A percentile compares a stretch with the other conserved stretches of the same genome.
Conservation (phyloP, 768 basidiomycete genomes). For the Kwoniella mangroviensis region DNA sequence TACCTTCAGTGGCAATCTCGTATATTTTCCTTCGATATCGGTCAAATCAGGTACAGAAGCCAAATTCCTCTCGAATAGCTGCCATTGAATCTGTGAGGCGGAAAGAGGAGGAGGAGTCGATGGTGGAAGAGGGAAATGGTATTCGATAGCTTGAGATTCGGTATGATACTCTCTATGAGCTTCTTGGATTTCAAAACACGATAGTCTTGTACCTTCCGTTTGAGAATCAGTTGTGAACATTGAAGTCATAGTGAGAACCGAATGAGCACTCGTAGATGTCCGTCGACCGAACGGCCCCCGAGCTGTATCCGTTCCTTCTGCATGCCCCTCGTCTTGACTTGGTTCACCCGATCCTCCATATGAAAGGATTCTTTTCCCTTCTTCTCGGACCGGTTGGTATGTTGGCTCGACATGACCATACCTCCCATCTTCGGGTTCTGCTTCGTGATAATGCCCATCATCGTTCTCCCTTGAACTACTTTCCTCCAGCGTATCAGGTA, state of each 20-base stretch:
- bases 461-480: conserved; percentile 1
- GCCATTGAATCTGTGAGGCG: neutral
- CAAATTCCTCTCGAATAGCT: neutral
- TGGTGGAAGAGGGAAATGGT: conserved; percentile 9
- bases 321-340: neutral
- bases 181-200: conserved; percentile 29
- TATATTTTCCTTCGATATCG: conserved; percentile 9
- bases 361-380: neutral
- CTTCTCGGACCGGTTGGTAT: neutral
- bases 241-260: conserved; percentile 19
- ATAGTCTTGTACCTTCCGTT: conserved; percentile 8
- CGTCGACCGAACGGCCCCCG: neutral
- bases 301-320: neutral
- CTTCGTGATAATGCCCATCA: neutral
- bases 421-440: neutral
- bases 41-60: conserved; percentile 4
- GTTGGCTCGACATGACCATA: neutral
- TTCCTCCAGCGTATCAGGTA: conserved; percentile 5
- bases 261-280: conserved; percentile 7
- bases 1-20: conserved; percentile 12
- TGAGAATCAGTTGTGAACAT: conserved; percentile 14
- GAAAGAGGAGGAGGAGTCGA: neutral
- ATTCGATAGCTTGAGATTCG: conserved; percentile 16
- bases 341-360: neutral
- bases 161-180: conserved; percentile 24